These are phyloP conservation scores for Sporisorium exsertum DNA, from an alignment of 1,284 basidiomycete genomes.

Conservation along the genomic window DNA sequence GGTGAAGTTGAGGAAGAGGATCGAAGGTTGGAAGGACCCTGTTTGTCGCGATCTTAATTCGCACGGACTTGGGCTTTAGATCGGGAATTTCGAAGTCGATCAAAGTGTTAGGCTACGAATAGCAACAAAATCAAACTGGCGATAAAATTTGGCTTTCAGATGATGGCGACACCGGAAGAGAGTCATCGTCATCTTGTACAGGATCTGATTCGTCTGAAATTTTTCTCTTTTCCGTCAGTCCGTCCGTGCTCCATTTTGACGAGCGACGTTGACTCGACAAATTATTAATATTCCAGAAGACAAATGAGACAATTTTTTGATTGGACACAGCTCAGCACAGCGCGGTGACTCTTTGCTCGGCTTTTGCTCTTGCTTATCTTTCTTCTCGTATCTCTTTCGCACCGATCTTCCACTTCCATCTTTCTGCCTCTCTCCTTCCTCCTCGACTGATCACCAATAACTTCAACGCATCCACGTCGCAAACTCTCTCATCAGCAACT, in stretches of 20 bases:
- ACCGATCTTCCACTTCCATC: background rate
- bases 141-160: background rate
- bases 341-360: slow-evolving; percentile 1
- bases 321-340: slow-evolving; percentile 8
- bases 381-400: background rate
- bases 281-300: background rate
- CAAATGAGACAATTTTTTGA: background rate
- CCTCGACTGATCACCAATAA: background rate
- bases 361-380: slow-evolving; percentile 12
- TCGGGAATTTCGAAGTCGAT: background rate
- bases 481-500: background rate
- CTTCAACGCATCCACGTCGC: background rate
- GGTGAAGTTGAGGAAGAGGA: background rate
- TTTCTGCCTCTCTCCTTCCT: background rate
- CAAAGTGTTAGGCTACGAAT: background rate
- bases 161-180: background rate
- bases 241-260: slow-evolving; percentile 14
- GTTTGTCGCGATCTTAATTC: background rate
- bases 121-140: background rate
- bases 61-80: background rate
- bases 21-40: background rate
- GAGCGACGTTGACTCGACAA: slow-evolving; percentile 10
- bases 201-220: slow-evolving; percentile 29
- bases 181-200: background rate
- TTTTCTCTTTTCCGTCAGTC: slow-evolving; percentile 7